These are phyloP conservation scores for Terana coerulea DNA, from an alignment of 768 basidiomycete species.

Conservation along the genomic window DNA sequence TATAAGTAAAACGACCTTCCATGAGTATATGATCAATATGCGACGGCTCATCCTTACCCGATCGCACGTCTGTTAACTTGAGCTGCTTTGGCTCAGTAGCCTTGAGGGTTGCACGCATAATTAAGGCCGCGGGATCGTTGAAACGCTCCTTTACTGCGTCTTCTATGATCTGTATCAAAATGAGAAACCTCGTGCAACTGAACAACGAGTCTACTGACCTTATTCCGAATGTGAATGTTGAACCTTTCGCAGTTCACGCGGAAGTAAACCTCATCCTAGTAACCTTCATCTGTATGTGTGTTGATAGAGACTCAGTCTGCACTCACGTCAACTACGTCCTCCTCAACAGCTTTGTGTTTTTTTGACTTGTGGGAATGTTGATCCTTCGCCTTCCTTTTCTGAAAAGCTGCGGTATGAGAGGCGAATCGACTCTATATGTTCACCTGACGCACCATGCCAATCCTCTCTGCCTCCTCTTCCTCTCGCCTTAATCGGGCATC, in stretches of 20 bases:
- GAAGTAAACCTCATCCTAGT: constrained; percentile 70
- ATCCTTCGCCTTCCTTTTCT: constrained; percentile 66
- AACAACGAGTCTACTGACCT: constrained; percentile 41
- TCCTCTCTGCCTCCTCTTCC: constrained; percentile 69
- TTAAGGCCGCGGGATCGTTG: constrained; percentile 68
- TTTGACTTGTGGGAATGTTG: constrained; percentile 41
- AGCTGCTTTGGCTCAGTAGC: constrained; percentile 64
- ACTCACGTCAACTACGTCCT: constrained; percentile 67
- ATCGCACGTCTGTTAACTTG: constrained; percentile 55
- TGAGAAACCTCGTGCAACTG: too few relatives aligned
- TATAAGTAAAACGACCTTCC: constrained; percentile 23
- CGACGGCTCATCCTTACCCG: too few relatives aligned
- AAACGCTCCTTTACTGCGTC: constrained; percentile 74
- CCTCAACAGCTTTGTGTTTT: constrained; percentile 52
- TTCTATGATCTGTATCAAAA: constrained; percentile 60
- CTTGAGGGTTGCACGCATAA: constrained; percentile 69
- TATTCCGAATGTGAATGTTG: constrained; percentile 82
- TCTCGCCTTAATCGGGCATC: constrained; percentile 60
- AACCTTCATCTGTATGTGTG: neutral
- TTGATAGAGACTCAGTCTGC: neutral
- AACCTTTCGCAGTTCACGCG: constrained; percentile 89
- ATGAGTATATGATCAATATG: neutral
- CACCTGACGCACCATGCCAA: constrained; percentile 66
- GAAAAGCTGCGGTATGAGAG: neutral
- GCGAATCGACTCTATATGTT: neutral